Evolutionary conservation across 1,284 basidiomycete genomes (phyloP).

Genomic region (Psilocybe mexicana): DNA sequence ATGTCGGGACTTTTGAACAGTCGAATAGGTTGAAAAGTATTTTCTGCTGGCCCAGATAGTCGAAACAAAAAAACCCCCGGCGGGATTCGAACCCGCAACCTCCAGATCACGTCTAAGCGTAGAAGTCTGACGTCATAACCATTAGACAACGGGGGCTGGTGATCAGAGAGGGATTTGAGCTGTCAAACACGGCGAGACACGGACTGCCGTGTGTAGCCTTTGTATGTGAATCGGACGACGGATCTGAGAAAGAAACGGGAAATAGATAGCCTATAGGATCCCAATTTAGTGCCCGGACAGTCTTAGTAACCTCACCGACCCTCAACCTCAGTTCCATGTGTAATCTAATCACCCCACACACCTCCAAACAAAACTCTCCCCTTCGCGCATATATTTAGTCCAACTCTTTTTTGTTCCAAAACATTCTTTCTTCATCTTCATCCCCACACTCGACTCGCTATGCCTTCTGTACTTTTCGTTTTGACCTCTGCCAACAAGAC

Average conservation of each 20-base stretch:
- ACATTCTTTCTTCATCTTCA: neutral
- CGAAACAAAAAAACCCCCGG: constrained; percentile 47
- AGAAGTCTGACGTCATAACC: constrained; percentile 81
- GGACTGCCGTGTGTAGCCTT: too few species aligned
- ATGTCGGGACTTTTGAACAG: too few species aligned
- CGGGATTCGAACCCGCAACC: constrained; percentile 76
- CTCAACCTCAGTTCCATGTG: neutral
- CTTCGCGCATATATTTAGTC: neutral
- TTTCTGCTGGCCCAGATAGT: too few species aligned
- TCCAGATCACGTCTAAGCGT: constrained; percentile 51
- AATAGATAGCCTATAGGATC: neutral
- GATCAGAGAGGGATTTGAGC: too few species aligned
- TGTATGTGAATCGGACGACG: neutral
- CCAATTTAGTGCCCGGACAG: neutral
- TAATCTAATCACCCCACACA: neutral
- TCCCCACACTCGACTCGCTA: constrained; percentile 11
- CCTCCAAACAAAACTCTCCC: neutral
- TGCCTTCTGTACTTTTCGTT: constrained; percentile 68
- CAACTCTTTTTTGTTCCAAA: neutral
- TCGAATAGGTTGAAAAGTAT: too few species aligned
- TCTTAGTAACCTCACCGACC: neutral
- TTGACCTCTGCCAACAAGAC: constrained; percentile 71
- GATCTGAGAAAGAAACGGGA: neutral
- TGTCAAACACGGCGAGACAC: too few species aligned
- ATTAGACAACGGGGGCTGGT: constrained; percentile 70